Evolutionary conservation across 805 yeast species (phyloP).

Genomic region (Yarrowia hollandica): DNA sequence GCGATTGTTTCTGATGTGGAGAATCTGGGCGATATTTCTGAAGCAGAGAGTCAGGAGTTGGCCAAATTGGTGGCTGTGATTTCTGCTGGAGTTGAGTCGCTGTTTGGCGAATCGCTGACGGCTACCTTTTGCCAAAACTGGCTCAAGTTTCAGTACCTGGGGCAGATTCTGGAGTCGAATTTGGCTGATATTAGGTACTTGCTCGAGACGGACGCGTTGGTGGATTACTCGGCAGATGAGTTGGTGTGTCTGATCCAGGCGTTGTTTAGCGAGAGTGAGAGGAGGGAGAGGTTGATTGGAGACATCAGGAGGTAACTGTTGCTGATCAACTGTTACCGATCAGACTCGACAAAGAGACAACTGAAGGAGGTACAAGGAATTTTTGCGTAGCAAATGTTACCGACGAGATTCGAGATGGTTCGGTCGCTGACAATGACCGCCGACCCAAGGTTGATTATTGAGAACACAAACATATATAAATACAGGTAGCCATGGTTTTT

Average conservation of each 20-base stretch:
- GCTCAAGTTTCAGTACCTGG: slow-evolving; percentile 43
- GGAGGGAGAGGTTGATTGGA: slow-evolving; percentile 37
- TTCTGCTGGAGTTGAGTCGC: background rate
- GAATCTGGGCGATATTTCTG: slow-evolving; percentile 38
- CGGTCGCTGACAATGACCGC: too few species aligned
- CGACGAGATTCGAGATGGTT: too few species aligned
- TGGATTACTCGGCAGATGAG: slow-evolving; percentile 41
- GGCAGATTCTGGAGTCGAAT: slow-evolving; percentile 40
- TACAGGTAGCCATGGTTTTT: too few species aligned
- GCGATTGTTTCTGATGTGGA: slow-evolving; percentile 34
- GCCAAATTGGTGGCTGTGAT: slow-evolving; percentile 32
- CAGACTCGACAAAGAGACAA: too few species aligned
- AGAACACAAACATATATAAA: too few species aligned
- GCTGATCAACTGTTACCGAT: background rate
- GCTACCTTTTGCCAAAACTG: slow-evolving; percentile 42
- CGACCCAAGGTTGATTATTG: too few species aligned
- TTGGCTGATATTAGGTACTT: slow-evolving; percentile 39
- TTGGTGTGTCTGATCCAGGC: slow-evolving; percentile 39
- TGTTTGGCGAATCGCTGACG: slow-evolving; percentile 29
- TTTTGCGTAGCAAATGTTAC: too few species aligned
- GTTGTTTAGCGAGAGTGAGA: slow-evolving; percentile 41
- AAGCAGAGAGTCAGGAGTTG: slow-evolving; percentile 36
- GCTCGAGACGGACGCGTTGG: slow-evolving; percentile 37
- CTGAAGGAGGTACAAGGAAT: too few species aligned
- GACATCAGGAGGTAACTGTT: too few species aligned